phyloP scores from a whole-genome alignment of 2,329 filamentous ascomycete genomes.

The Clonostachys rhizophaga region DNA sequence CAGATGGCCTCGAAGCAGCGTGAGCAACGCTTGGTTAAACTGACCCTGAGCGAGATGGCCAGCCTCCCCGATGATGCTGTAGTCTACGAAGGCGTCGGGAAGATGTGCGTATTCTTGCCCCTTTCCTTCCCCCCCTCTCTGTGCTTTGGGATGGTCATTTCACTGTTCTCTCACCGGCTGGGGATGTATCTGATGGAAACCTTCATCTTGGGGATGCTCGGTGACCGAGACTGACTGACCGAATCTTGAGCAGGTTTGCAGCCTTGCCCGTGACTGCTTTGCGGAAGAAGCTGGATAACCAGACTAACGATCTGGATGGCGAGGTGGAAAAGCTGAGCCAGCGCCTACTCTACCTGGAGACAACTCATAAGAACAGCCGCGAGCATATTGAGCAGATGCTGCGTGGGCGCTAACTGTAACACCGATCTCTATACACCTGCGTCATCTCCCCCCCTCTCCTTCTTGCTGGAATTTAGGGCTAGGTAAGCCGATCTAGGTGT shows the following conservation, averaged over 20 bases:
- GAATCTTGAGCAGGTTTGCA: conserved; percentile 66
- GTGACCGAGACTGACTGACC: no score
- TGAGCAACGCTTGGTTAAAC: conserved; percentile 81
- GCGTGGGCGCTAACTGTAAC: conserved; percentile 32
- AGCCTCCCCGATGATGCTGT: conserved; percentile 69
- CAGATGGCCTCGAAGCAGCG: conserved; percentile 84
- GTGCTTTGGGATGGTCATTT: background rate
- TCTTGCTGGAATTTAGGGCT: background rate
- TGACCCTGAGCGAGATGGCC: conserved; percentile 82
- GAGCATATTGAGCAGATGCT: conserved; percentile 90
- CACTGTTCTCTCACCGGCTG: no score
- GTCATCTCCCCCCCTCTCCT: background rate
- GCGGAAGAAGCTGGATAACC: conserved; percentile 68
- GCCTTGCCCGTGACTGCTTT: conserved; percentile 68
- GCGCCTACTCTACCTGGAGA: conserved; percentile 89
- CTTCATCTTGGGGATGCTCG: no score
- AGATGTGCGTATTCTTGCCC: conserved; percentile 68
- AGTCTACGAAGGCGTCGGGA: conserved; percentile 92
- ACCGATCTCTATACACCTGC: background rate
- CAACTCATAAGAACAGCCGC: conserved; percentile 89
- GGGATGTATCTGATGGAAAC: no score
- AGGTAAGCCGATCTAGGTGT: background rate
- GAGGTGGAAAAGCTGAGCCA: conserved; percentile 82
- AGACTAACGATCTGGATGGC: conserved; percentile 69
- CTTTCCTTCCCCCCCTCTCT: background rate